Percentiles rank a stretch among this genome's conserved stretches.
These are phyloP conservation scores for Cladosporium cucumerinum DNA, from an alignment of 2,329 filamentous ascomycete genomes.

Conservation along the genomic window DNA sequence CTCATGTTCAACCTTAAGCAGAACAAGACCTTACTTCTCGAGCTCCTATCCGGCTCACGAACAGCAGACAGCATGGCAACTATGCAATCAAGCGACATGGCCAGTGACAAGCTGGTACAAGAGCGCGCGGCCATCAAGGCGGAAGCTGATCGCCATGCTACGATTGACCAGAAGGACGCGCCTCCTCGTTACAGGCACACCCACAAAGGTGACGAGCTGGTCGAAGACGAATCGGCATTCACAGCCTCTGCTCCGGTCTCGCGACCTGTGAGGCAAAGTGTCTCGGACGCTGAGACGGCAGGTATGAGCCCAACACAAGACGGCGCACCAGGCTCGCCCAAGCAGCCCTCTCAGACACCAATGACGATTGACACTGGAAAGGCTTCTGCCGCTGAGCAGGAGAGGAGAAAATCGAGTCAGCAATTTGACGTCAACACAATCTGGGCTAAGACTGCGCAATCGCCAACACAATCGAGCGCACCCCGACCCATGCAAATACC, in stretches of 20 bases:
- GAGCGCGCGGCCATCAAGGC: conserved; percentile 75
- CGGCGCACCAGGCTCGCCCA: conserved; percentile 36
- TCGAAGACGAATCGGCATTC: conserved; percentile 67
- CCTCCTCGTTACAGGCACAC: conserved; percentile 80
- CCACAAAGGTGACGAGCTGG: conserved; percentile 90
- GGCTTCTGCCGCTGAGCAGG: not conserved
- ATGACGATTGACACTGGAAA: conserved; percentile 23
- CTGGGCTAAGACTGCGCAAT: conserved; percentile 72
- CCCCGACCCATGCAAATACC: conserved; percentile 45
- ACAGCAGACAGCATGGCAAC: conserved; percentile 73
- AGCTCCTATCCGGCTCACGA: conserved; percentile 69
- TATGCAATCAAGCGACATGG: conserved; percentile 89
- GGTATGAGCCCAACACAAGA: conserved; percentile 22
- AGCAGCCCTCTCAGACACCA: conserved; percentile 20
- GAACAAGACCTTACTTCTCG: conserved; percentile 73
- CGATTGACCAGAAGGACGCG: conserved; percentile 67
- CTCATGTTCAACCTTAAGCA: conserved; percentile 85
- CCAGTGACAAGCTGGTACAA: conserved; percentile 80
- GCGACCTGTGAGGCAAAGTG: conserved; percentile 39
- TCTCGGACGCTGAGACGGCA: conserved; percentile 32
- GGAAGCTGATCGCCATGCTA: conserved; percentile 76
- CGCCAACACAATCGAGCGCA: conserved; percentile 51
- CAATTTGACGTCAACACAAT: conserved; percentile 81
- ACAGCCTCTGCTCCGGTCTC: conserved; percentile 44
- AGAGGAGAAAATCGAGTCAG: conserved; percentile 25